Evolutionary conservation across 805 yeast species (phyloP), one percentile per base, ranked within the genome.

Genomic region (Candida hungchunana): DNA sequence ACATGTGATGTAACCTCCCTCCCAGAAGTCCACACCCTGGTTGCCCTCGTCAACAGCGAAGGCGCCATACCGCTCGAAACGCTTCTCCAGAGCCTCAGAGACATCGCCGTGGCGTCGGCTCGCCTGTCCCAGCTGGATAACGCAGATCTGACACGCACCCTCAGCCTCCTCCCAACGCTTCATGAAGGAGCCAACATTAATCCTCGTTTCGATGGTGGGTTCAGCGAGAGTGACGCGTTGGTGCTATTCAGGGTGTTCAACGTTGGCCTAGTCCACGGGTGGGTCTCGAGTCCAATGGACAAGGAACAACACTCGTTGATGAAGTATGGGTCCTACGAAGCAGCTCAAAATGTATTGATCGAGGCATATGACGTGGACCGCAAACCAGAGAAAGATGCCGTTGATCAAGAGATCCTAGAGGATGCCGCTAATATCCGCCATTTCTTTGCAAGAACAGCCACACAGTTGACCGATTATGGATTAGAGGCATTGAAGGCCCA

Each of bases 391-490:
- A 48, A 52, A 24, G 51, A 48, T 19, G 27, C 36, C n/a, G 42
- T 44, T 23, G 52, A 54, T 13, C 52, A 53, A 16, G 57, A 55
- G 29, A 53, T 62, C 11, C 21, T 62, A 3, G 52, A 55, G 5
- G 68, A 63, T 30, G 53, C 68, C 5, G 46, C 47, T 15, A 55
- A 57, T 34, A 53, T 71, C 4, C 64, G 63, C 26, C 55, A 64
- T 3, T 82, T 82, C 53, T 59, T 87, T 34, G 72, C 72, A 3
- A 60, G 68, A 17, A 77, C 87, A 44, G 74, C 78, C 7, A 78
- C 94, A 0, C 96, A 90, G 53, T 61, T 89, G 50, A 86, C 97
- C 0, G 64, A 62, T 1, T 60, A 65, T 31, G 98, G 98, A 0
- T 56, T 84, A 11, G 38, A 54, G 1, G 62, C 62, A 34, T 55